Evolutionary conservation across 169 alveolate genomes (phyloP), one percentile per base, ranked within the genome.

Genomic region (Cryptosporidium baileyi): DNA sequence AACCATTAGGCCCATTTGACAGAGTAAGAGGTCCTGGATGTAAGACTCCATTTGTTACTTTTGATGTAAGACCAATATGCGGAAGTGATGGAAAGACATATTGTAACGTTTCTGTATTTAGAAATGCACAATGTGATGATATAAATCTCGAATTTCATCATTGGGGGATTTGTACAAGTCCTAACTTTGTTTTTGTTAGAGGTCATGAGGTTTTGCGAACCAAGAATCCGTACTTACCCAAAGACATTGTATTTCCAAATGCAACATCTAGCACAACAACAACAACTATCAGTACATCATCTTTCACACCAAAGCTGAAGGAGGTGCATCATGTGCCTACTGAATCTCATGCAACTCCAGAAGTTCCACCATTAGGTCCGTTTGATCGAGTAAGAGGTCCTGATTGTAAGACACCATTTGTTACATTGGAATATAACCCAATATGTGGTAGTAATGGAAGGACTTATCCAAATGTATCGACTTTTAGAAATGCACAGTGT

Each of bases 321-420:
- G n/a, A n/a, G n/a, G n/a, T n/a, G n/a, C n/a, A n/a, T n/a, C n/a
- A n/a, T n/a, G n/a, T n/a, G n/a, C 19, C 59, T 47, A 47, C 59
- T 47, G 59, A n/a, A 47, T 19, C 30, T 3, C 59, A n/a, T 47
- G 59, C 30, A 47, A 47, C 59, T 9, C n/a, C n/a, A n/a, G 59
- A 47, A 47, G 19, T 47, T 26, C 59, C 59, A 47, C 61, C 82
- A 38, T 19, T 36, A 17, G 80, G 80, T 61, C 80, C 80, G 24
- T 61, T 61, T 40, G 80, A 61, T 38, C n/a, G 80, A 32, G 80
- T 28, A 6, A 67, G 82, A 67, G 82, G 82, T 49, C 82, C 82
- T 17, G 65, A 9, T 22, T 67, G 82, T 38, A 51, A 19, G 11
- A 67, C 82, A 24, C 82, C 82, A n/a, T 67, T 52, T 3, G 40